These are phyloP conservation scores for Solanum chilense DNA, from an alignment of 257 asterid species.

Conservation along the genomic window DNA sequence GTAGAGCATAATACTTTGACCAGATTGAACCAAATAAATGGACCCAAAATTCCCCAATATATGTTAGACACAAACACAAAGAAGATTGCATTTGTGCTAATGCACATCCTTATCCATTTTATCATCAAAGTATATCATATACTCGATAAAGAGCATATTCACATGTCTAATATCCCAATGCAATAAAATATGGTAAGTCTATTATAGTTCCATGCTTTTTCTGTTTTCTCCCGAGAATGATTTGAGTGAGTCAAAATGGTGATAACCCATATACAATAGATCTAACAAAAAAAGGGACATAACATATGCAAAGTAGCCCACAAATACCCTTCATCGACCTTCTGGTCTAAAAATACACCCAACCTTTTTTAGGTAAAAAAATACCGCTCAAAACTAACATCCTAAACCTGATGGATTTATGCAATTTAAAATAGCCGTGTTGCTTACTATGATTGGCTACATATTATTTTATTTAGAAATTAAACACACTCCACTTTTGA, in stretches of 20 bases:
- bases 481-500: not conserved
- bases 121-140: not conserved
- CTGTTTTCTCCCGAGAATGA: not conserved
- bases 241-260: not conserved
- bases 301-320: not conserved
- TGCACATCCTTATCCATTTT: not conserved
- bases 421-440: not conserved
- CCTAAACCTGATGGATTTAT: not conserved
- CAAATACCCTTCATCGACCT: not conserved
- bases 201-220: not conserved
- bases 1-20: not conserved
- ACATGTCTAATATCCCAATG: not conserved
- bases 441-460: not conserved
- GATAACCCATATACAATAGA: not conserved
- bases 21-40: not conserved
- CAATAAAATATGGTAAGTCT: not conserved
- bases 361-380: not conserved
- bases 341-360: not conserved
- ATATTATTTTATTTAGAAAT: not conserved
- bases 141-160: not conserved
- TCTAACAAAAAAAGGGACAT: not conserved
- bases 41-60: not conserved
- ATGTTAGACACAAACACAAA: not conserved
- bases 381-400: not conserved
- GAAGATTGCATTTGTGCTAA: not conserved